phyloP scores from a whole-genome alignment of 306 rosid species.

The Medicago ruthenica region DNA sequence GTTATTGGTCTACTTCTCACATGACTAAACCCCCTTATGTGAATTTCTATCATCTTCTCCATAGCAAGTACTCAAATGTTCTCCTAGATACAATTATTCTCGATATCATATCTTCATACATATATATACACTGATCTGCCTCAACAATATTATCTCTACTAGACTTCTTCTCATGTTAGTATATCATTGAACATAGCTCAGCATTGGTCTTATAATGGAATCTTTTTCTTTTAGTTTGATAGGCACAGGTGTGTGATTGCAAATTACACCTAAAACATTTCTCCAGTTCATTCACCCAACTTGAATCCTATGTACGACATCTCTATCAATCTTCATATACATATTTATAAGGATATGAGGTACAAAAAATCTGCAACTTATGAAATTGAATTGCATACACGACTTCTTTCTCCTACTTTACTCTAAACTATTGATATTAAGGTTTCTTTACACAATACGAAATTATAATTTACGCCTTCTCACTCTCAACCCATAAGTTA shows the following conservation, averaged over 20 bases:
- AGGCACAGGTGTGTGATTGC: background rate
- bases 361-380: too few species aligned
- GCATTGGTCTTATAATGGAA: background rate
- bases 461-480: too few species aligned
- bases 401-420: too few species aligned
- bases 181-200: background rate
- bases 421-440: too few species aligned
- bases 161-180: background rate
- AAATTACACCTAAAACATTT: background rate
- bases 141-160: background rate
- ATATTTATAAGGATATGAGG: too few species aligned
- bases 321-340: background rate
- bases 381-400: too few species aligned
- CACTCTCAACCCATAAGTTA: too few species aligned
- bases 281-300: background rate
- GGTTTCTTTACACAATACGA: too few species aligned
- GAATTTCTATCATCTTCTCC: conserved; percentile 4
- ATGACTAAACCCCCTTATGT: conserved; percentile 2
- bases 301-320: conserved; percentile 1
- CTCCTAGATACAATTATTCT: too few species aligned
- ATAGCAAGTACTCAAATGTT: conserved; percentile 1
- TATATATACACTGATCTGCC: conserved; percentile 1
- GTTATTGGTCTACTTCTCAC: conserved; percentile 9
- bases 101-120: conserved; percentile 16
- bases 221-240: background rate